A percentile compares a stretch with the other conserved stretches of the same genome.
phyloP scores from a whole-genome alignment of 228 moss, liverwort and hornwort genomes.

The Sphagnum fallax region DNA sequence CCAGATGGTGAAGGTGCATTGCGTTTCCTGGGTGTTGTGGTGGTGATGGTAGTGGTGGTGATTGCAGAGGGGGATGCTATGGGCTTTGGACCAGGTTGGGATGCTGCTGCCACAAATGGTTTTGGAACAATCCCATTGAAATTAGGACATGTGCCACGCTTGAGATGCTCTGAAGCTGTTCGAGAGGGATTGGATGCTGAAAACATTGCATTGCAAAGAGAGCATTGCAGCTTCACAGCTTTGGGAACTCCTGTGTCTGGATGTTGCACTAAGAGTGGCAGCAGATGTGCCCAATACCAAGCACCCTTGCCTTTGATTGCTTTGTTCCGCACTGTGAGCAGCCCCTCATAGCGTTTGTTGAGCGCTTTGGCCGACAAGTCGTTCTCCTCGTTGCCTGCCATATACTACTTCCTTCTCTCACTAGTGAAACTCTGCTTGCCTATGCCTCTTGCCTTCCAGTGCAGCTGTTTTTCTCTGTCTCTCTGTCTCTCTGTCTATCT shows the following conservation, averaged over 20 bases:
- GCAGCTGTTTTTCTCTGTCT: conserved; percentile 7
- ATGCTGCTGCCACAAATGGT: conserved; percentile 26
- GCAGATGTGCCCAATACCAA: conserved; percentile 93
- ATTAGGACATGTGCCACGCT: conserved; percentile 96
- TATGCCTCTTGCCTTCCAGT: background rate
- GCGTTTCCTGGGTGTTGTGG: conserved; percentile 44
- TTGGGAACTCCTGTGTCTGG: conserved; percentile 81
- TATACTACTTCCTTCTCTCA: conserved; percentile 12
- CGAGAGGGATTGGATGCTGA: conserved; percentile 98
- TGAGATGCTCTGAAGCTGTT: conserved; percentile 90
- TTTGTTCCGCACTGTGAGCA: conserved; percentile 89
- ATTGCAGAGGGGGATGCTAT: conserved; percentile 15
- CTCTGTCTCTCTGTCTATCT: conserved; percentile 13
- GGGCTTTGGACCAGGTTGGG: conserved; percentile 43
- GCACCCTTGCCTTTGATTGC: conserved; percentile 97
- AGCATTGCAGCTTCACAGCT: conserved; percentile 89
- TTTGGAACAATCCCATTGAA: conserved; percentile 84
- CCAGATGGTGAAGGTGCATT: conserved; percentile 45
- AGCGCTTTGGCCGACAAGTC: conserved; percentile 85
- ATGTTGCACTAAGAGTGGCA: conserved; percentile 70
- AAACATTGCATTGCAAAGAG: conserved; percentile 93
- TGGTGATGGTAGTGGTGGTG: background rate
- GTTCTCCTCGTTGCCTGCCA: conserved; percentile 53
- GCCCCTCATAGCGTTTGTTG: conserved; percentile 91
- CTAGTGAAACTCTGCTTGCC: conserved; percentile 5